phyloP scores from a whole-genome alignment of 75 land plant species.

The Cunninghamia lanceolata region DNA sequence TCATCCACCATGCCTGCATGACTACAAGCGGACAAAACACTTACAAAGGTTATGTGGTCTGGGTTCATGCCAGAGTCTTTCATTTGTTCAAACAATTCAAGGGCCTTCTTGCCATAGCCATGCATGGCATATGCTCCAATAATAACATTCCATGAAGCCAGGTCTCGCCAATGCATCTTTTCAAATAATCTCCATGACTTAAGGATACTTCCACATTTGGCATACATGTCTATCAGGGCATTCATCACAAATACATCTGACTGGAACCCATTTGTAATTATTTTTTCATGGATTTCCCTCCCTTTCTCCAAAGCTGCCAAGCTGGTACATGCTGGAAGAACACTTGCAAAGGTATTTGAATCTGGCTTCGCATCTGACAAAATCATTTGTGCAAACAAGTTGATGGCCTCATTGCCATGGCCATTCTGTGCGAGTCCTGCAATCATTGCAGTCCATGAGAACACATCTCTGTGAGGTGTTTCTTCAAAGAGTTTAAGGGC shows the following conservation, averaged over 20 bases:
- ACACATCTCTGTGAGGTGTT: constrained; percentile 2
- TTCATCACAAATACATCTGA: constrained; percentile 15
- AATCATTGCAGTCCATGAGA: constrained; percentile 17
- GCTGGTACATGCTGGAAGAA: constrained; percentile 10
- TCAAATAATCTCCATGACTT: constrained; percentile 16
- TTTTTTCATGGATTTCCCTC: constrained; percentile 10
- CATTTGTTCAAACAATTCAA: constrained; percentile 36
- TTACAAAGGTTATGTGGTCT: background rate
- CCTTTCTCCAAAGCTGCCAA: constrained; percentile 6
- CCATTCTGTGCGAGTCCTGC: constrained; percentile 12
- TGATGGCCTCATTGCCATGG: constrained; percentile 5
- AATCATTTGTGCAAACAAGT: constrained; percentile 11
- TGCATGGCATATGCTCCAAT: constrained; percentile 33
- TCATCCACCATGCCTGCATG: constrained; percentile 8
- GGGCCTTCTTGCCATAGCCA: constrained; percentile 40
- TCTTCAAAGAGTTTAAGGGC: constrained; percentile 18
- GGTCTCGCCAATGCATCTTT: background rate
- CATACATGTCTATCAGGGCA: constrained; percentile 27
- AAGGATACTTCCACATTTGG: constrained; percentile 16
- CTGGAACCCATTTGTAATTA: constrained; percentile 10
- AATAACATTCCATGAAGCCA: constrained; percentile 16
- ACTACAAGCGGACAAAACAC: constrained; percentile 7
- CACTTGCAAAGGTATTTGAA: constrained; percentile 7
- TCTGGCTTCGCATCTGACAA: background rate
- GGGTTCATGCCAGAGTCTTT: constrained; percentile 23